These are phyloP conservation scores for Candida cerambycidarum DNA, from an alignment of 805 yeast species.

Conservation along the genomic window DNA sequence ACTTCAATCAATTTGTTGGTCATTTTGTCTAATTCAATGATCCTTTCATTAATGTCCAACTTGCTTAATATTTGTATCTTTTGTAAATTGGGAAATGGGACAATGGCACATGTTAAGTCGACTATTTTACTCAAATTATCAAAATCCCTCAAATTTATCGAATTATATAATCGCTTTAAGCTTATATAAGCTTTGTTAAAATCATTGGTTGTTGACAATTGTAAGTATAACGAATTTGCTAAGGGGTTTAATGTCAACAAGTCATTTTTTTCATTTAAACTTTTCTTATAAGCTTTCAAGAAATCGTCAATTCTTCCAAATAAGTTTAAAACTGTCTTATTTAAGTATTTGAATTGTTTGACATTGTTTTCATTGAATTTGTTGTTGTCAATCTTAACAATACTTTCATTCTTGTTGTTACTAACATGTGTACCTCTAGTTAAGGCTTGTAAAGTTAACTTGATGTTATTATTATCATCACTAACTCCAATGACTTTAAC, in stretches of 20 bases:
- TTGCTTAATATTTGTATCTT: slow-evolving; percentile 40
- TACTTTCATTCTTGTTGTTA: slow-evolving; percentile 23
- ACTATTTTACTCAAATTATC: slow-evolving; percentile 27
- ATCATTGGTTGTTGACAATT: slow-evolving; percentile 49
- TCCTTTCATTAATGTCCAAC: slow-evolving; percentile 32
- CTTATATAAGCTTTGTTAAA: slow-evolving; percentile 46
- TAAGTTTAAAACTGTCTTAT: slow-evolving; percentile 18
- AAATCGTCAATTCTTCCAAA: slow-evolving; percentile 42
- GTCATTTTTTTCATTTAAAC: slow-evolving; percentile 26
- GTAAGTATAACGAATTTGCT: slow-evolving; percentile 56
- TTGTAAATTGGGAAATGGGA: slow-evolving; percentile 49
- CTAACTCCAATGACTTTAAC: slow-evolving; percentile 48
- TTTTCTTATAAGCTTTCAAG: slow-evolving; percentile 35
- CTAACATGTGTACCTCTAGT: slow-evolving; percentile 35
- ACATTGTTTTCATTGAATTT: slow-evolving; percentile 12
- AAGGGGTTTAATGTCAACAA: slow-evolving; percentile 58
- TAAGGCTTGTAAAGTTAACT: slow-evolving; percentile 50
- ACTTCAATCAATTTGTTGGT: slow-evolving; percentile 35
- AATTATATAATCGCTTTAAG: slow-evolving; percentile 35
- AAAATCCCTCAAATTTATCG: slow-evolving; percentile 17
- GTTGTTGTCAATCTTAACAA: slow-evolving; percentile 28
- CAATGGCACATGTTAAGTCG: slow-evolving; percentile 50
- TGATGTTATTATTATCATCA: slow-evolving; percentile 43
- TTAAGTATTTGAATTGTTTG: slow-evolving; percentile 20
- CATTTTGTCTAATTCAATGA: slow-evolving; percentile 29